Conservation (phyloP, 2,329 filamentous ascomycete species). For the Aspergillus novoparasiticus region DNA sequence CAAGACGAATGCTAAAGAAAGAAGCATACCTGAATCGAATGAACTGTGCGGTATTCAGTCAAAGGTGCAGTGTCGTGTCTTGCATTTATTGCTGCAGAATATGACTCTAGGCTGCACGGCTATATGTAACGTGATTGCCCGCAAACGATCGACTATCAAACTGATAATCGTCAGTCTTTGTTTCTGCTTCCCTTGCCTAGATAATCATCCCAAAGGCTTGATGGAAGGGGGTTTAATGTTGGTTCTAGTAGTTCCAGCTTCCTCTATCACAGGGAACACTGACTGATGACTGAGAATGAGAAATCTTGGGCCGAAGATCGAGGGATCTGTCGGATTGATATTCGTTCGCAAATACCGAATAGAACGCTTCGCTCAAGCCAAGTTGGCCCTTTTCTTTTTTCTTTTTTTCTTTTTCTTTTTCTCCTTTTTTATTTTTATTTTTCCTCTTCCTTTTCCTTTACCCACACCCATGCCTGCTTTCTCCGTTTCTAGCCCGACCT, state of each 20-base stretch:
- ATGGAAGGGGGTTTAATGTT: neutral
- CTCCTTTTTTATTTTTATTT: constrained; percentile 2
- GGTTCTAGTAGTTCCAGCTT: constrained; percentile 1
- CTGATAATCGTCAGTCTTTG: neutral
- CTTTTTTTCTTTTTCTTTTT: neutral
- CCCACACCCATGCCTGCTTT: constrained; percentile 20
- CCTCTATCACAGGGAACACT: neutral
- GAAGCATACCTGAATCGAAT: constrained; percentile 14
- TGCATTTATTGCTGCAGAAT: constrained; percentile 23
- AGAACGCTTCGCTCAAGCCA: constrained; percentile 21
- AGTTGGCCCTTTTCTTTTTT: constrained; percentile 11
- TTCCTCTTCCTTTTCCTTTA: neutral
- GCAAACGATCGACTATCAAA: constrained; percentile 12
- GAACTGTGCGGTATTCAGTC: constrained; percentile 2
- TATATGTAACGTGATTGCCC: constrained; percentile 13
- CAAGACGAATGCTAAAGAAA: constrained; percentile 11
- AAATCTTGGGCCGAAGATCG: constrained; percentile 11
- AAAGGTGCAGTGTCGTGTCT: constrained; percentile 22
- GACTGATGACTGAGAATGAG: neutral
- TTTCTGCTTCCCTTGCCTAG: neutral
- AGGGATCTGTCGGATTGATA: constrained; percentile 28
- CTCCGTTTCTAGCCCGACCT: constrained; percentile 28
- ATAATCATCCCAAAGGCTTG: neutral
- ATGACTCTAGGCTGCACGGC: constrained; percentile 20
- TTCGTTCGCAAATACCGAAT: constrained; percentile 25